Base-by-base conservation (phyloP, 2,329 filamentous ascomycete genomes). In the Coniochaeta sp. region DNA sequence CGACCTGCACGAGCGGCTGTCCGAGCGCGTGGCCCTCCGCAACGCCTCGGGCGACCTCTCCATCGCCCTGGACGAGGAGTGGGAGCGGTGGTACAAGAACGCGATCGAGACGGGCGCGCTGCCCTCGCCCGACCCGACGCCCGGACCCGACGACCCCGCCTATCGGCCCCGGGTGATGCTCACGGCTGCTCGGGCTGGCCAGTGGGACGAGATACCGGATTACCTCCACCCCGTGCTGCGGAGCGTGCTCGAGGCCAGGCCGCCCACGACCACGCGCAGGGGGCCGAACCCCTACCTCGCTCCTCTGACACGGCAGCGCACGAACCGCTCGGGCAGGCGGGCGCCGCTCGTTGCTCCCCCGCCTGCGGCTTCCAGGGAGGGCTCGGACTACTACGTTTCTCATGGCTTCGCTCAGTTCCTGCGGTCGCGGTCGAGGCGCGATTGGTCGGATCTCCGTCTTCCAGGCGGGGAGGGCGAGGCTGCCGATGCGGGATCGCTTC, bases 41-140 rank as follows among this genome's bases (percentile, higher is more conserved):
- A 81, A 84, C 56, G 78, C 55, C 20, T 60, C 81, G 4, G 83
- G 82, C 40, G 79, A 83, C 56, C 68, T 67, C 27, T 75, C 76
- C 14, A 74, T 78, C 46, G 75, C 81, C 24, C 74, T 88, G 57
- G 85, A 88, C 61, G 83, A 86, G 56, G 83, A 85, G 59, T 88
- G 83, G 83, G 85, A 89, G 65, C 83, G 86, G 64, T 89, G 84
- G 79, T 71, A 88, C 54, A 88, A 88, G 67, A 82, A 84, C 60
- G 83, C 80, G 40, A 78, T 85, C 48, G 85, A 88, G 61, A 74
- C 78, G 6, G 84, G 83, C 53, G 71, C 78, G 51, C 67, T 83
- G 32, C 70, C 75, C 63, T 65, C 62, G 67, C 59, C 63, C 58
- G 55, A 59, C 57, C 65, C 56, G 52, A 61, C 54, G 52, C 57